Conservation (phyloP, 1,139 yeast species). For the Zygosaccharomyces sapae region DNA sequence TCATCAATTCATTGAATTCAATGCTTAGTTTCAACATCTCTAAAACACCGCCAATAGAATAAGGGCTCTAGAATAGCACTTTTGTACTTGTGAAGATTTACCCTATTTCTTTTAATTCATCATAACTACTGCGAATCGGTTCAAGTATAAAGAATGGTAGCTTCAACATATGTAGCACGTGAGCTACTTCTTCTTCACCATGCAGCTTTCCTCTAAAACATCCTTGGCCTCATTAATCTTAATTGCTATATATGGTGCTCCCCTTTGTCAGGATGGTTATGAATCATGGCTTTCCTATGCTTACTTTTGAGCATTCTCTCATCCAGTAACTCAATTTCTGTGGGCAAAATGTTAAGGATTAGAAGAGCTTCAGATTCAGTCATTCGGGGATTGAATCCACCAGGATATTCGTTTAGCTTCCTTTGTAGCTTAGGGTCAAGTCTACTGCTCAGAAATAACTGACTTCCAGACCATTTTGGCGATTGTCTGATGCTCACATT, state of each 20-base stretch:
- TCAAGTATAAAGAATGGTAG: background rate
- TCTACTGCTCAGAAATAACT: constrained; percentile 9
- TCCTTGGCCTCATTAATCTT: constrained; percentile 83
- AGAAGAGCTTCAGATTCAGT: constrained; percentile 82
- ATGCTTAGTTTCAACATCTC: constrained; percentile 11
- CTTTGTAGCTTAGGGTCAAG: constrained; percentile 15
- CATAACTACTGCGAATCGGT: background rate
- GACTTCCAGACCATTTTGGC: constrained; percentile 5
- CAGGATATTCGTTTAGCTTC: constrained; percentile 39
- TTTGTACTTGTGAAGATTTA: background rate
- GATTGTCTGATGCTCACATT: constrained; percentile 36
- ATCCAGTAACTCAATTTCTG: constrained; percentile 57
- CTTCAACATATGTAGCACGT: background rate
- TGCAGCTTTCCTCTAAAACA: constrained; percentile 24
- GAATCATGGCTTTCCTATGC: constrained; percentile 83
- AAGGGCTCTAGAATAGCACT: background rate
- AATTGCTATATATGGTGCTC: constrained; percentile 91
- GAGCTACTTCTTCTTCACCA: constrained; percentile 17
- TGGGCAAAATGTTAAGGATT: constrained; percentile 46
- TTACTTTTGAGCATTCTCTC: constrained; percentile 76
- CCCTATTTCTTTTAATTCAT: no score
- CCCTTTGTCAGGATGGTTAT: constrained; percentile 98
- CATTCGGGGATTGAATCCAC: constrained; percentile 86
- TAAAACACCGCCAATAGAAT: background rate
- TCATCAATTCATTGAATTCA: constrained; percentile 5